Base-by-base conservation (phyloP, 2,329 filamentous ascomycete genomes). In the Trichoderma sp. region DNA sequence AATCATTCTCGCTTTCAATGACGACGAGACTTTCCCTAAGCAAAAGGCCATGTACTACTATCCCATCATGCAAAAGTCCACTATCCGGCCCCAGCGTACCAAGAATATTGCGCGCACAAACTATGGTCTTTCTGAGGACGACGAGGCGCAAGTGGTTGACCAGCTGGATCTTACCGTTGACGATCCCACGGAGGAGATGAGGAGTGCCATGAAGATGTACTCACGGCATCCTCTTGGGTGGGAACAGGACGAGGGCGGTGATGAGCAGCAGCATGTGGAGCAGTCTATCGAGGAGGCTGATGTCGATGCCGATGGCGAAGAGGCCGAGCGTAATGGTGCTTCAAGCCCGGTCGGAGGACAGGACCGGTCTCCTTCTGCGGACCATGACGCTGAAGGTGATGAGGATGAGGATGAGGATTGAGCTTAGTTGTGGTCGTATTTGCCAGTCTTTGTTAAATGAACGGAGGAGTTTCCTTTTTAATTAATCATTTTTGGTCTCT, bases 31-130 rank as follows among this genome's bases (percentile, higher is more conserved):
- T 66, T 86, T 88, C 77, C 87, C 87, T 68, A 83, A 84, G 74
- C 87, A 90, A 77, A 90, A 89, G 81, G 91, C 88, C 7, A 89
- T 88, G 14, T 93, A 91, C 82, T 93, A 93, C 83, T 93, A 93
- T 79, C 92, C 92, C 4, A 87, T 93, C 77, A 89, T 93, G 84
- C 91, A 93, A 82, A 89, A 90, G 72, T 90, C 88, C 64, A 87
- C 87, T 27, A 90, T 93, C 79, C 87, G 90, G 62, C 90, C 90
- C 35, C 91, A 92, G 83, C 88, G 91, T 75, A 89, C 87, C 76
- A 92, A 90, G 86, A 91, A 91, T 80, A 91, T 92, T 78, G 87
- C 89, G 63, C 88, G 89, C 64, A 89, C 85, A 38, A 85, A 76
- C 24, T 75, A 85, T 62, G 88, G 86, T 75, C 81, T 87, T 33